Evolutionary conservation across 1,284 basidiomycete genomes (phyloP).

Genomic region (Fomitopsis betulina): DNA sequence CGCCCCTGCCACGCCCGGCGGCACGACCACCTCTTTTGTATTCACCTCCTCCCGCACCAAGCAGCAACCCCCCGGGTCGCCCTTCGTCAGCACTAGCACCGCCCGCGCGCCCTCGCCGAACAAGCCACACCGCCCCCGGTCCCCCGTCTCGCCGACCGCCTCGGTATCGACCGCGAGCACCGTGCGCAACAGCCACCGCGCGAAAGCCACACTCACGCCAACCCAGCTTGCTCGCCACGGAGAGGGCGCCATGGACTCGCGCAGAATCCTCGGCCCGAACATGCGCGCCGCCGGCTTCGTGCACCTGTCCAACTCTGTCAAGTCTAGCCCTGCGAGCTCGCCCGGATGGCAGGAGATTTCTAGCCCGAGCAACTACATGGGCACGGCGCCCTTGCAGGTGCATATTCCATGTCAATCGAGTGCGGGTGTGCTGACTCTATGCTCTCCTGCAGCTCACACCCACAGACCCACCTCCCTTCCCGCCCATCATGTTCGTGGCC

Average conservation of each 20-base stretch:
- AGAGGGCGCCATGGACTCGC: constrained; percentile 25
- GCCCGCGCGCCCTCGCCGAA: constrained; percentile 11
- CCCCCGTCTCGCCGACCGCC: constrained; percentile 23
- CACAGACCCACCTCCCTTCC: constrained; percentile 26
- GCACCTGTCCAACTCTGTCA: constrained; percentile 18
- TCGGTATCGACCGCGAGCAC: constrained; percentile 12
- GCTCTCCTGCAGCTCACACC: constrained; percentile 14
- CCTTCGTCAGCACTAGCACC: constrained; percentile 7
- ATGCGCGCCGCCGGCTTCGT: constrained; percentile 30
- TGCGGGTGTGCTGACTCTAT: constrained; percentile 4
- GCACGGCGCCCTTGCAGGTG: neutral
- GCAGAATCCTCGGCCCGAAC: constrained; percentile 25
- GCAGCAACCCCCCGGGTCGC: constrained; percentile 14
- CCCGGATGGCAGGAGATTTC: constrained; percentile 3
- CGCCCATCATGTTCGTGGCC: constrained; percentile 25
- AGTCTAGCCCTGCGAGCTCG: constrained; percentile 3
- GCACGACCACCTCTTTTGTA: constrained; percentile 21
- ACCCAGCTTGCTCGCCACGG: constrained; percentile 25
- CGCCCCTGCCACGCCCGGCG: constrained; percentile 50
- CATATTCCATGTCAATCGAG: neutral
- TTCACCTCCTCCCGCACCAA: constrained; percentile 27
- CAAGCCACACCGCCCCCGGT: constrained; percentile 19
- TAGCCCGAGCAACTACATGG: neutral
- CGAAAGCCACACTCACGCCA: constrained; percentile 14
- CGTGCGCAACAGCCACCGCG: constrained; percentile 14